phyloP scores from a whole-genome alignment of 164 flowering plant species.

The Kalanchoe fedtschenkoi region DNA sequence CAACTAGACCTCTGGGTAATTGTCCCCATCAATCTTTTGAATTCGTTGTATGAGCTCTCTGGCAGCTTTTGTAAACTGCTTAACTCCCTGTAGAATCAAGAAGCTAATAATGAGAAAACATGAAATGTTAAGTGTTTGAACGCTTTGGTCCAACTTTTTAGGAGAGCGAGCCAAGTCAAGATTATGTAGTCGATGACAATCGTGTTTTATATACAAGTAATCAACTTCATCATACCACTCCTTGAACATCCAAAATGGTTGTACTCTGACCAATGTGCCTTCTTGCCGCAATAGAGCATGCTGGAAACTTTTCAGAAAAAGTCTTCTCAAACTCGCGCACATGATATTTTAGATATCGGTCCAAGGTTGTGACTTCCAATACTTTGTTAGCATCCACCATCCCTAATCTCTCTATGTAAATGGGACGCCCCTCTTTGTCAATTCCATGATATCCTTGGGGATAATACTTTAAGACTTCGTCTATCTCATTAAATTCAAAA shows the following conservation, averaged over 20 bases:
- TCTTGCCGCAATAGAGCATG: not conserved
- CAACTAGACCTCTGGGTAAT: conserved; percentile 3
- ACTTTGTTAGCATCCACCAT: not conserved
- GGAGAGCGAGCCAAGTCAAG: too few species aligned
- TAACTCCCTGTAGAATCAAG: not conserved
- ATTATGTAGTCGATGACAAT: too few species aligned
- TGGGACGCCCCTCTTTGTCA: not conserved
- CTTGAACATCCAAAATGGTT: not conserved
- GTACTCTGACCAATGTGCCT: not conserved
- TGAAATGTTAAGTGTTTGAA: too few species aligned
- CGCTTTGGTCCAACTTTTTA: too few species aligned
- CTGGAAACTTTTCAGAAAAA: not conserved
- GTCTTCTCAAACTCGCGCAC: not conserved
- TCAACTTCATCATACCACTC: not conserved
- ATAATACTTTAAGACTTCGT: not conserved
- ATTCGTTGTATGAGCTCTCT: not conserved
- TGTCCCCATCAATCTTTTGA: not conserved
- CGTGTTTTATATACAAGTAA: too few species aligned
- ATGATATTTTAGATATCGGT: not conserved
- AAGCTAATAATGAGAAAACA: too few species aligned
- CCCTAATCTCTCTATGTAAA: not conserved
- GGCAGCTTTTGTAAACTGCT: not conserved
- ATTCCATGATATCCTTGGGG: not conserved
- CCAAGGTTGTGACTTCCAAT: not conserved
- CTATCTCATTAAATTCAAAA: not conserved